phyloP scores from a whole-genome alignment of 169 alveolate genomes.

The Eimeria necatrix region DNA sequence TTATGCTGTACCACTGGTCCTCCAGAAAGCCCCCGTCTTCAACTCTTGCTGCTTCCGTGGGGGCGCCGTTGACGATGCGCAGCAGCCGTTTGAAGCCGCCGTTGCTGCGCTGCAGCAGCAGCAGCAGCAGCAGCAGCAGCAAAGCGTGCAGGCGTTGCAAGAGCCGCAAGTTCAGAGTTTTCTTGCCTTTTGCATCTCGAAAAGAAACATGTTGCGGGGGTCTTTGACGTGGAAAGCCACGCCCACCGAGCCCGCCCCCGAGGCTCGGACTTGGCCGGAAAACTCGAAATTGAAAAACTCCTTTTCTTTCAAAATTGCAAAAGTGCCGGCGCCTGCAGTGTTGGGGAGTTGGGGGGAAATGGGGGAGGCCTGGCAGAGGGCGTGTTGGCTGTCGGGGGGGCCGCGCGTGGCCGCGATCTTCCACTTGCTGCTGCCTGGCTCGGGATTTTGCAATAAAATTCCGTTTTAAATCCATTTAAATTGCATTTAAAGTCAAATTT shows the following conservation, averaged over 20 bases:
- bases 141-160: neutral
- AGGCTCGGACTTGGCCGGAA: slow-evolving; percentile 84
- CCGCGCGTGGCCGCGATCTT: slow-evolving; percentile 69
- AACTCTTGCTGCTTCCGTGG: slow-evolving; percentile 90
- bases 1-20: slow-evolving; percentile 88
- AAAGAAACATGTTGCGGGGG: slow-evolving; percentile 86
- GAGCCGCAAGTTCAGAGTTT: neutral
- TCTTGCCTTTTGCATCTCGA: slow-evolving; percentile 86
- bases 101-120: neutral
- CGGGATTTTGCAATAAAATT: too few species aligned
- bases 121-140: neutral
- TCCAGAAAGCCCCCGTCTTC: slow-evolving; percentile 86
- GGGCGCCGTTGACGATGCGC: slow-evolving; percentile 90
- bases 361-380: slow-evolving; percentile 81
- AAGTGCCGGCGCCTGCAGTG: slow-evolving; percentile 85
- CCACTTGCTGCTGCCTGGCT: slow-evolving; percentile 79
- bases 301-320: slow-evolving; percentile 85
- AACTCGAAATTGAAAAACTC: slow-evolving; percentile 86
- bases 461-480: too few species aligned
- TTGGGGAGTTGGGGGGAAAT: slow-evolving; percentile 61
- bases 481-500: too few species aligned
- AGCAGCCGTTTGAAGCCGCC: slow-evolving; percentile 91
- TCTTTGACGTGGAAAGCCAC: slow-evolving; percentile 88
- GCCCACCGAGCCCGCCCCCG: slow-evolving; percentile 90
- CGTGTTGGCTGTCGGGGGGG: slow-evolving; percentile 25